These are phyloP conservation scores for Vigna hirtella DNA, from an alignment of 306 rosid genomes.

Conservation along the genomic window DNA sequence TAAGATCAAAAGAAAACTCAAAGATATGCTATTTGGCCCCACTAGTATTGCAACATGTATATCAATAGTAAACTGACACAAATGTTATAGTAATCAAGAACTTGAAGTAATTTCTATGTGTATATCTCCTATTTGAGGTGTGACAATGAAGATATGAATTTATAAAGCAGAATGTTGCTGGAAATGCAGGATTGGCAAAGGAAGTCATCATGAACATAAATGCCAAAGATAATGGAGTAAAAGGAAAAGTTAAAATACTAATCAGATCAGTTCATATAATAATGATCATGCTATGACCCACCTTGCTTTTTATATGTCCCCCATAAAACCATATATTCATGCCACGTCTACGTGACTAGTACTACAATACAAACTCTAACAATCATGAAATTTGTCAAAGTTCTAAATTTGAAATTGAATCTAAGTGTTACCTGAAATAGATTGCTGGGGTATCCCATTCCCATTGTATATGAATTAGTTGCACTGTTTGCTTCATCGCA, in stretches of 20 bases:
- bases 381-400: conserved; percentile 25
- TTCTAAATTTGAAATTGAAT: background rate
- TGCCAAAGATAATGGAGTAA: conserved; percentile 43
- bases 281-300: conserved; percentile 54
- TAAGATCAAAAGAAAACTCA: conserved; percentile 75
- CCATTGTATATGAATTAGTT: conserved; percentile 58
- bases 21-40: conserved; percentile 64
- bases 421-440: conserved; percentile 64
- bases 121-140: conserved; percentile 39
- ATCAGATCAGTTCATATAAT: conserved; percentile 39
- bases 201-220: conserved; percentile 57
- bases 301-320: conserved; percentile 39
- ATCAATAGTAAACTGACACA: conserved; percentile 33
- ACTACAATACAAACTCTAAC: conserved; percentile 24
- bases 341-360: conserved; percentile 49
- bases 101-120: background rate
- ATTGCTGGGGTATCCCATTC: conserved; percentile 57
- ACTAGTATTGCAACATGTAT: background rate
- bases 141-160: conserved; percentile 46
- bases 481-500: conserved; percentile 91
- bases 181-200: conserved; percentile 61
- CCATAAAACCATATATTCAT: conserved; percentile 31
- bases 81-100: background rate
- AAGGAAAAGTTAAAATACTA: conserved; percentile 49
- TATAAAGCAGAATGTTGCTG: conserved; percentile 53